Evolutionary conservation across 208 protist genomes (phyloP), one percentile per base, ranked within the genome.

Genomic region (Porcisia deanei): DNA sequence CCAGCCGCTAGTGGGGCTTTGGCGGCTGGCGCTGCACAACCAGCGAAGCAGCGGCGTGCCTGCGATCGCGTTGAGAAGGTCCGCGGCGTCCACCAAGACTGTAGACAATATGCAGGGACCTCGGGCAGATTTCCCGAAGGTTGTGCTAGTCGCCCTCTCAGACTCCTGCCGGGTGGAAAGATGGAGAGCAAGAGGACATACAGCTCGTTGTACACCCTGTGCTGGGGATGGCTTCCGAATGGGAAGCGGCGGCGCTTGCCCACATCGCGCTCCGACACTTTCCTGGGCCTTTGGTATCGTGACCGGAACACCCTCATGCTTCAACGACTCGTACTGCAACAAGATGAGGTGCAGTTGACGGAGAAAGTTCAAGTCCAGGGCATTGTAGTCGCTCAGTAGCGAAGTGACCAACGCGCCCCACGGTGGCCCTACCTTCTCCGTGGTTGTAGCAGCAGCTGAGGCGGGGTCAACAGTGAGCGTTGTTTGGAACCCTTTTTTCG

Each of bases 1-100:
- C 72, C 71, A 82, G 7, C 53, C 57, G 59, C 72, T 77, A 18
- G 72, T 82, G 20, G 78, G 78, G 39, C 78, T 82, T 54, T 75
- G 75, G 37, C 34, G 55, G 16, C 60, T 60, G 30, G 72, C 65
- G 22, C 73, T 67, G 6, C 57, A 65, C 78, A 82, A 41, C 78
- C 78, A 82, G 55, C 55, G n/a, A 18, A 77, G 18, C n/a, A 82
- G 37, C 49, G 66, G 9, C 18, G 78, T 72, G 43, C 22, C 52
- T 45, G 39, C 43, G 7, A 82, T 43, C n/a, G 55, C 55, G 7
- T 68, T 18, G 39, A 82, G 75, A 43, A 82, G 59, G 22, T 75
- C 72, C 18, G 78, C 72, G 6, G 58, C 73, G 52, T 82, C 78
- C 12, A 77, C 59, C 5, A 45, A 57, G 1, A 81, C 61, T 14